A percentile compares a stretch with the other conserved stretches of the same genome.
phyloP scores from a whole-genome alignment of 2,329 filamentous ascomycete genomes.

The Colletotrichum limetticola region DNA sequence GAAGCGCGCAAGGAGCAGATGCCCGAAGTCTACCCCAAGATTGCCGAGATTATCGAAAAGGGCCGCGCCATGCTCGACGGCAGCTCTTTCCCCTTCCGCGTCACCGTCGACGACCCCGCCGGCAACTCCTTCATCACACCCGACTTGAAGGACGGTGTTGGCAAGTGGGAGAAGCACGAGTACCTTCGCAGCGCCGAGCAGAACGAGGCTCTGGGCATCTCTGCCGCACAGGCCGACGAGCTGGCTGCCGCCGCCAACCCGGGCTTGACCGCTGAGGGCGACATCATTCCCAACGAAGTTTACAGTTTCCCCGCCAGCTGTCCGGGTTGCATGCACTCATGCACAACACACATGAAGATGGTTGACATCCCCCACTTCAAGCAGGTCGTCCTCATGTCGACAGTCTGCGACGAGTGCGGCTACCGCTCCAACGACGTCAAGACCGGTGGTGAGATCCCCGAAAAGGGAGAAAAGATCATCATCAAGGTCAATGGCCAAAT shows the following conservation, averaged over 20 bases:
- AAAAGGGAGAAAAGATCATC: slow-evolving; percentile 84
- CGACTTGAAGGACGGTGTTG: slow-evolving; percentile 79
- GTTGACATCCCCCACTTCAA: slow-evolving; percentile 98
- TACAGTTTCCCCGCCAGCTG: slow-evolving; percentile 94
- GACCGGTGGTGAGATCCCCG: slow-evolving; percentile 92
- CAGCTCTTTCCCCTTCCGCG: slow-evolving; percentile 84
- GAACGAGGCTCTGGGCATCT: slow-evolving; percentile 85
- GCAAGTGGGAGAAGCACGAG: slow-evolving; percentile 89
- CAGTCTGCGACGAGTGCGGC: slow-evolving; percentile 89
- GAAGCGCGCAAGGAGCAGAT: slow-evolving; percentile 80
- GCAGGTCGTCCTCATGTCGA: slow-evolving; percentile 95
- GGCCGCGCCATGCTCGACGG: slow-evolving; percentile 82
- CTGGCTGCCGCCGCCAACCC: slow-evolving; percentile 60
- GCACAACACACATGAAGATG: slow-evolving; percentile 98
- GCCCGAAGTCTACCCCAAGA: slow-evolving; percentile 82
- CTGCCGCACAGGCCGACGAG: slow-evolving; percentile 68
- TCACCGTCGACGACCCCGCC: slow-evolving; percentile 89
- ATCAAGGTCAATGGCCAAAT: slow-evolving; percentile 72
- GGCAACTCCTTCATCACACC: slow-evolving; percentile 98
- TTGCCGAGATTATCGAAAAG: slow-evolving; percentile 80
- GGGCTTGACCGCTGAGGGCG: slow-evolving; percentile 66
- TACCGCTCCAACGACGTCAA: slow-evolving; percentile 98
- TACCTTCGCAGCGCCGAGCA: slow-evolving; percentile 86
- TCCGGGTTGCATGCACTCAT: slow-evolving; percentile 87
- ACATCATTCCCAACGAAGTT: slow-evolving; percentile 93